phyloP scores from a whole-genome alignment of 176 grass and related monocot species.

The Tillandsia fasciculata region DNA sequence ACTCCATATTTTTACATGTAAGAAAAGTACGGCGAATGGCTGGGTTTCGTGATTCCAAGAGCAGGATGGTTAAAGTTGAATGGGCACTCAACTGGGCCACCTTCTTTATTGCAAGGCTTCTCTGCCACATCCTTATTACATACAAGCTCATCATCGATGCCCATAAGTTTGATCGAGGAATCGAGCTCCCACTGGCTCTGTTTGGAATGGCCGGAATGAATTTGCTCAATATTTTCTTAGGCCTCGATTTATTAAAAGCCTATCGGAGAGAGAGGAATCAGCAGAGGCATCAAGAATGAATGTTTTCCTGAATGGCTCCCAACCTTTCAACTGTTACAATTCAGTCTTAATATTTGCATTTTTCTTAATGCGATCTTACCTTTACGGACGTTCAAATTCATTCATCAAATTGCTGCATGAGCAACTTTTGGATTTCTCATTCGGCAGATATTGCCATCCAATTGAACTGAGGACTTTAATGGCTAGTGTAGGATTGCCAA shows the following conservation, averaged over 20 bases:
- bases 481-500: too few species aligned
- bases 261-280: conserved; percentile 53
- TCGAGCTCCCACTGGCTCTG: conserved; percentile 83
- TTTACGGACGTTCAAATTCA: too few species aligned
- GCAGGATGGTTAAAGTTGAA: conserved; percentile 60
- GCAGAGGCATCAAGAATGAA: conserved; percentile 54
- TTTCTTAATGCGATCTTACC: neutral
- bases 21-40: conserved; percentile 82
- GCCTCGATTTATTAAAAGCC: conserved; percentile 64
- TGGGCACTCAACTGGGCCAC: conserved; percentile 80
- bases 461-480: too few species aligned
- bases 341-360: conserved; percentile 19
- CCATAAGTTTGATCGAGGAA: conserved; percentile 66
- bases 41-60: conserved; percentile 51
- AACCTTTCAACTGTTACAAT: neutral
- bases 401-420: too few species aligned
- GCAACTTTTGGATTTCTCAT: too few species aligned
- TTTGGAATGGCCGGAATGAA: conserved; percentile 93
- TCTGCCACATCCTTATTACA: conserved; percentile 67
- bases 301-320: neutral
- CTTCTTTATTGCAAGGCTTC: conserved; percentile 57
- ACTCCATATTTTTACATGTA: conserved; percentile 82
- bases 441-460: too few species aligned
- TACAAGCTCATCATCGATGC: conserved; percentile 71
- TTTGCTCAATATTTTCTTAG: conserved; percentile 74